These are phyloP conservation scores for Kodamaea sp. DNA, from an alignment of 1,139 yeast species.

Conservation along the genomic window DNA sequence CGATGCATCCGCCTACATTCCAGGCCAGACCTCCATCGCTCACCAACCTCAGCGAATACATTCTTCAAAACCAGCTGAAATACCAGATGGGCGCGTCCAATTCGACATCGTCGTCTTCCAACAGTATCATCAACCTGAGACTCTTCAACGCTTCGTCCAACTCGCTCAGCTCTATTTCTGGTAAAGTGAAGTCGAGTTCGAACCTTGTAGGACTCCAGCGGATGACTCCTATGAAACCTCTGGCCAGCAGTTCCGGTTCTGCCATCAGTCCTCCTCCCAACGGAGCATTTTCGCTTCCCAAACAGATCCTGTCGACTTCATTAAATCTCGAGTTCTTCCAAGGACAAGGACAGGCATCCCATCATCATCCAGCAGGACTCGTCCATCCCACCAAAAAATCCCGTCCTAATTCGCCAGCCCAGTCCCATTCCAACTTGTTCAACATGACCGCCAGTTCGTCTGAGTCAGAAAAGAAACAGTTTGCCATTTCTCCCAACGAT, in stretches of 20 bases:
- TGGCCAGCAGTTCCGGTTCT: constrained; percentile 4
- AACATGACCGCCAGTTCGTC: constrained; percentile 4
- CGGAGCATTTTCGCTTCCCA: constrained; percentile 17
- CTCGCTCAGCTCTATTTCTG: constrained; percentile 29
- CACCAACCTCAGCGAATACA: constrained; percentile 35
- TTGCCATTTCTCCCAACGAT: constrained; percentile 34
- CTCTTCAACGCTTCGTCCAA: constrained; percentile 27
- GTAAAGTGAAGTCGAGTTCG: constrained; percentile 23
- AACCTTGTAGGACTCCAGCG: constrained; percentile 31
- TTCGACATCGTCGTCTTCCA: constrained; percentile 1
- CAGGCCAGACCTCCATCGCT: constrained; percentile 20
- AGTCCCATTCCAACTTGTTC: constrained; percentile 14
- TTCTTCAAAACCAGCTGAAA: constrained; percentile 23
- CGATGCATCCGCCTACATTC: constrained; percentile 13
- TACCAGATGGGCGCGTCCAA: constrained; percentile 1
- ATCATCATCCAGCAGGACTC: too few species aligned
- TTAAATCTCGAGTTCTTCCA: constrained; percentile 32
- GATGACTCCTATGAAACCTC: constrained; percentile 43
- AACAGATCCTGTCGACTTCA: constrained; percentile 27
- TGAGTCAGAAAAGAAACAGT: constrained; percentile 11
- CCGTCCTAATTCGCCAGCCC: constrained; percentile 43
- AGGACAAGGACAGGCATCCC: constrained; percentile 12
- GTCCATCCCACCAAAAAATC: constrained; percentile 35
- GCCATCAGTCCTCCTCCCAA: constrained; percentile 10
- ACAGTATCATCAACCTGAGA: constrained; percentile 15